Evolutionary conservation across 2,329 filamentous ascomycete species (phyloP), one percentile per base, ranked within the genome.

Genomic region (Septoria petroselini): DNA sequence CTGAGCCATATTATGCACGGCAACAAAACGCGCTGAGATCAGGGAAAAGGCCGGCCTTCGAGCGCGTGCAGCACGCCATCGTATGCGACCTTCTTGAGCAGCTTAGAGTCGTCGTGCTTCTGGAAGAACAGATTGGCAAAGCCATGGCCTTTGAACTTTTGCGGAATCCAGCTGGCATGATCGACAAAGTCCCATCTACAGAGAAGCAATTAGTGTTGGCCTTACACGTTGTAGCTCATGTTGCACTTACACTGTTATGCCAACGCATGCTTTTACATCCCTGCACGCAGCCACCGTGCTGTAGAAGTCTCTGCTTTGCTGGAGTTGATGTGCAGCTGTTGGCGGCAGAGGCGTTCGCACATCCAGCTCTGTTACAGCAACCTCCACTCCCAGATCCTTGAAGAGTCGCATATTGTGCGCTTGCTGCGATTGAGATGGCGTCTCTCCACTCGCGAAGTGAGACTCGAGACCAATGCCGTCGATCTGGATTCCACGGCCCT

Each of bases 321-420:
- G 62, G 14, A 54, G 44, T 14, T 64, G 45, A 15, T 60, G 59
- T 2, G 54, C 53, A 4, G 55, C 50, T 1, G 59, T 65, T 1
- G 59, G 57, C 2, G 67, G 67, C 1, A 64, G 62, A 17, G 68
- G 58, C 7, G 25, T 14, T 23, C 65, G 59, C 58, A 86, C 84
- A 60, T 87, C 84, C 14, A 85, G 73, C 69, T 85, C 82, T 2
- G 82, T 84, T 46, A 83, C 72, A 6, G 81, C 81, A 21, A 83
- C 73, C 55, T 85, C 80, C 19, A 78, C 71, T n/a, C 72, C 73
- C n/a, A 77, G 67, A 14, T 62, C 62, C 2, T 75, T 76, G 40
- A 81, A 77, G 1, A 71, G 68, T 54, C 75, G 70, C 58, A 84
- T 71, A 19, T 56, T 54, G 2, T 76, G 73, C 9, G 64, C 64